phyloP scores from a whole-genome alignment of 352 stramenopile genomes.

The Phytophthora podocarpi region DNA sequence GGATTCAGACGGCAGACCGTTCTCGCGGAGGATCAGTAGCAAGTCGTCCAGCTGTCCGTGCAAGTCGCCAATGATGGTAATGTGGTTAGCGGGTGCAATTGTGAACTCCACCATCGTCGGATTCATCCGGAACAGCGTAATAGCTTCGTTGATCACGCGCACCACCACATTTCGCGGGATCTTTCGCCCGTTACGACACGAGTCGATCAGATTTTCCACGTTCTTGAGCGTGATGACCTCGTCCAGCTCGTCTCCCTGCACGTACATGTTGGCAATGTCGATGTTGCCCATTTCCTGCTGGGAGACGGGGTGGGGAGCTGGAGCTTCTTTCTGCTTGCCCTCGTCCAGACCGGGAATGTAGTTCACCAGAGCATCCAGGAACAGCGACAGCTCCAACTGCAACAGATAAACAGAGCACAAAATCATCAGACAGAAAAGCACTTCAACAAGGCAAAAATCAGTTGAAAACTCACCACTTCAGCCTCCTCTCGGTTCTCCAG shows the following conservation, averaged over 20 bases:
- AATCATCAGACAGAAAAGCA: not conserved
- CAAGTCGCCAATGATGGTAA: slow-evolving; percentile 84
- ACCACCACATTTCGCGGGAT: slow-evolving; percentile 81
- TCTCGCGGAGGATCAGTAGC: slow-evolving; percentile 83
- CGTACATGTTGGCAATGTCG: slow-evolving; percentile 88
- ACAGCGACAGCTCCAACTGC: slow-evolving; percentile 79
- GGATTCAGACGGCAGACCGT: slow-evolving; percentile 68
- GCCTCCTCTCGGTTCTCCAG: slow-evolving; percentile 86
- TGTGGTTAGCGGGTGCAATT: slow-evolving; percentile 73
- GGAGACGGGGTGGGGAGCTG: slow-evolving; percentile 30
- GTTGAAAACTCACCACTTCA: slow-evolving; percentile 52
- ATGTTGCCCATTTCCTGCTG: slow-evolving; percentile 73
- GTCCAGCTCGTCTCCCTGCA: slow-evolving; percentile 61
- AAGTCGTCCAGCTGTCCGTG: slow-evolving; percentile 89
- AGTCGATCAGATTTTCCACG: slow-evolving; percentile 76
- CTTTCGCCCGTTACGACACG: slow-evolving; percentile 78
- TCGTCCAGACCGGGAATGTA: slow-evolving; percentile 81
- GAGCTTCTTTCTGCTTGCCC: slow-evolving; percentile 22
- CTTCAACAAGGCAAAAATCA: not conserved
- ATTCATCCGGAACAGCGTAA: slow-evolving; percentile 50
- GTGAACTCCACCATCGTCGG: slow-evolving; percentile 73
- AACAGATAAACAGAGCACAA: not conserved
- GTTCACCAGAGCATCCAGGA: slow-evolving; percentile 73
- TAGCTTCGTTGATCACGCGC: slow-evolving; percentile 69
- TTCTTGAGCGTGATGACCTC: slow-evolving; percentile 69